Base-by-base conservation (phyloP, 441 rosid genomes). In the Euphorbia celastroides region DNA sequence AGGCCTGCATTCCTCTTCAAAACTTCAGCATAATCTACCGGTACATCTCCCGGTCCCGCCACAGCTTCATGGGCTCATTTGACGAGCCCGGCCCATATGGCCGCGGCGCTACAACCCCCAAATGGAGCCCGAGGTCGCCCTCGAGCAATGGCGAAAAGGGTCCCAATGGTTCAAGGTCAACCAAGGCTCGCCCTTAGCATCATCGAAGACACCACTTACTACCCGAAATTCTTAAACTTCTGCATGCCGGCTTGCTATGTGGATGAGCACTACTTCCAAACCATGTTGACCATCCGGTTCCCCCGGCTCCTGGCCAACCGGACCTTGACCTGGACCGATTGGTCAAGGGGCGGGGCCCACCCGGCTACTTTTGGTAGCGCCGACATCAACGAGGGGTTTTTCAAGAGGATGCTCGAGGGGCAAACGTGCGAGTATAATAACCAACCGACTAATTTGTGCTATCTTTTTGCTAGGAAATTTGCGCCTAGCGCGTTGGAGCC, bases 261-360 rank as follows among this genome's bases (percentile, higher is more conserved):
- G 17, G 97, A 94, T 55, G 97, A 91, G 76, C 99, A 94, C 72
- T 88, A 86, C 78, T 94, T 88, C 78, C 97, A 87, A 0, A 89
- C 99, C 13, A 91, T 91, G 97, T 72, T 91, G 73, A 76, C 81
- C 78, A 81, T 94, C 25, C 70, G 82, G 22, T 64, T 67, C 52
- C 86, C 96, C 23, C 69, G 72, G 54, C 86, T 81, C 67, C 68
- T 91, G 75, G 99, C 93, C 0, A 91, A 93, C 58, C 52, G 97
- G 50, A 84, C 84, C 8, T 76, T 91, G 19, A 88, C 96, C 17
- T 93, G 88, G 86, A 83, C 87, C 7, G 99, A 93, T 72, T 91
- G 99, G 97, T 88, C 96, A 0, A 81, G 93, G 51, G 97, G 97
- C 0, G 96, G 99, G 2, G 88, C 99, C 57, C 96, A 89, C 73